Conservation (phyloP, 2,329 filamentous ascomycete species). For the Lanzia echinophila region DNA sequence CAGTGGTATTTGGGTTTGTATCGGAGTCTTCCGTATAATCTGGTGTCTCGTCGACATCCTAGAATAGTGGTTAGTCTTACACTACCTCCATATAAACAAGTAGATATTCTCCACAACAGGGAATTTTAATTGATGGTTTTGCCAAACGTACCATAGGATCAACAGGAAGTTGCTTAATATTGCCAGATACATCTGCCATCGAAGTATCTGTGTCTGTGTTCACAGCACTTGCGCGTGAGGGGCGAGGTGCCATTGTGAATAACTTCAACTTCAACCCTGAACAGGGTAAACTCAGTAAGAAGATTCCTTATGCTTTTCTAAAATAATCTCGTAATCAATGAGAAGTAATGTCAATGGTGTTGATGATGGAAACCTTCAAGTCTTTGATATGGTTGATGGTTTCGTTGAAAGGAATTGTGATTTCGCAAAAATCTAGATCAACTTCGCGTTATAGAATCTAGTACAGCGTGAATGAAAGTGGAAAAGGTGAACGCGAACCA, state of each 20-base stretch:
- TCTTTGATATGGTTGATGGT: background rate
- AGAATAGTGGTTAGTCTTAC: constrained; percentile 22
- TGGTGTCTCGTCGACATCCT: constrained; percentile 58
- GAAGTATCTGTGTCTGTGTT: constrained; percentile 49
- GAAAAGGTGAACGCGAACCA: constrained; percentile 1
- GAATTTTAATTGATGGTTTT: background rate
- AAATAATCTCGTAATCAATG: background rate
- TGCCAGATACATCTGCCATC: constrained; percentile 51
- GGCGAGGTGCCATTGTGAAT: constrained; percentile 48
- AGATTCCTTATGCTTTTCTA: constrained; percentile 14
- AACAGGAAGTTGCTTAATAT: constrained; percentile 27
- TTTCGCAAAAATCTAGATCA: constrained; percentile 4
- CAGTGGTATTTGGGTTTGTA: constrained; percentile 62
- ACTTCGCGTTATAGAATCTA: constrained; percentile 5
- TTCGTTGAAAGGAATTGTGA: constrained; percentile 13
- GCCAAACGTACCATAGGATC: constrained; percentile 30
- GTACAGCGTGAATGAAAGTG: background rate
- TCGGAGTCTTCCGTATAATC: constrained; percentile 63
- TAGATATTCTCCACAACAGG: background rate
- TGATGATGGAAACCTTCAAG: constrained; percentile 9
- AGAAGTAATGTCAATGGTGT: constrained; percentile 12
- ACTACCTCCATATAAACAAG: background rate
- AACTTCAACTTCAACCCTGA: constrained; percentile 20
- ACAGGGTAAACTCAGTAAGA: constrained; percentile 15
- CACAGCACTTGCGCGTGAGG: constrained; percentile 44